Conservation (phyloP, 176 grass and related monocot genomes). For the Carex littledalei region DNA sequence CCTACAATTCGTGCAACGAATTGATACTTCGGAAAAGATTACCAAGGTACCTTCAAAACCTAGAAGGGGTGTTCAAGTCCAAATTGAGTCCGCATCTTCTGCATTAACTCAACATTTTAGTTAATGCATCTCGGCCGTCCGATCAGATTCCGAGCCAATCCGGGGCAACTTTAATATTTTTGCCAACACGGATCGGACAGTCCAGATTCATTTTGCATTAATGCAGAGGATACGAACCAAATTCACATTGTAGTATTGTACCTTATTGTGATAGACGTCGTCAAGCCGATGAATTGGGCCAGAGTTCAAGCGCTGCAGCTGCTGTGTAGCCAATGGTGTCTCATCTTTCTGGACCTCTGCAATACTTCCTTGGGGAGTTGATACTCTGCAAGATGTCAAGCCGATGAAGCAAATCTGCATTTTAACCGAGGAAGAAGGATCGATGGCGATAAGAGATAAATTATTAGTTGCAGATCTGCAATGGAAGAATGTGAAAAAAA, state of each 20-base stretch:
- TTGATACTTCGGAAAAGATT: background rate
- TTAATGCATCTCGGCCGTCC: background rate
- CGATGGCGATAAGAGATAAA: background rate
- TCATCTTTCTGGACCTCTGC: background rate
- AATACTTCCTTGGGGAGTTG: background rate
- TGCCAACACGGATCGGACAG: no score
- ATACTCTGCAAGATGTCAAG: no score
- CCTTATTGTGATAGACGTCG: background rate
- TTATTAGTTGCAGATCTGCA: background rate
- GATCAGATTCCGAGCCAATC: no score
- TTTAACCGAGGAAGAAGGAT: background rate
- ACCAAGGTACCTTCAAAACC: background rate
- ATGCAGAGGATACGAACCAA: no score
- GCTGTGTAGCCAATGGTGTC: background rate
- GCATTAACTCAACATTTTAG: no score
- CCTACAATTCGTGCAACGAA: background rate
- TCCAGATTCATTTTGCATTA: background rate
- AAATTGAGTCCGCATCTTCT: background rate
- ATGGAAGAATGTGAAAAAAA: background rate
- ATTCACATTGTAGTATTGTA: no score
- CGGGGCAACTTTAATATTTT: no score
- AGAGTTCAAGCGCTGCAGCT: background rate
- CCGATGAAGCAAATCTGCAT: conserved; percentile 1
- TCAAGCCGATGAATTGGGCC: background rate
- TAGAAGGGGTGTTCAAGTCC: background rate